Conservation (phyloP, 1,284 basidiomycete species). For the Pseudozyma hubeiensis region DNA sequence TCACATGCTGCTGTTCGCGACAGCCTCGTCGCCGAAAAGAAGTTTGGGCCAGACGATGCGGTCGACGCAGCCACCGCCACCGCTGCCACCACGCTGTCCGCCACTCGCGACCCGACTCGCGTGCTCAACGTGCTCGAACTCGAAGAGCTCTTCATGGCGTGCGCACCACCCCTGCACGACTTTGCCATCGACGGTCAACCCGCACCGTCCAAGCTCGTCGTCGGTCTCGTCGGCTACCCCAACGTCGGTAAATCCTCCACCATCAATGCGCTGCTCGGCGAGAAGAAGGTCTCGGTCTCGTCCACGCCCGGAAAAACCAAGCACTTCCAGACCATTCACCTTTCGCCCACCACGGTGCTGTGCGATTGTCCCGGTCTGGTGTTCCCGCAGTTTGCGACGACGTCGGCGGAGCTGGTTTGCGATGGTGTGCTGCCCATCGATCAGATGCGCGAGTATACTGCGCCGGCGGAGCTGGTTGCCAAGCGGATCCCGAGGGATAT, state of each 20-base stretch:
- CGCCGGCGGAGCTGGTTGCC: conserved; percentile 83
- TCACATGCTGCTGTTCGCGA: conserved; percentile 32
- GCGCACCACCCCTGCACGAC: conserved; percentile 81
- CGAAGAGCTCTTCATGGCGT: conserved; percentile 82
- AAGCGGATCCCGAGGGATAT: conserved; percentile 84
- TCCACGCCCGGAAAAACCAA: conserved; percentile 84
- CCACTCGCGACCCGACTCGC: conserved; percentile 76
- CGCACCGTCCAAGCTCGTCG: conserved; percentile 73
- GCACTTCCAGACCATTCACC: conserved; percentile 97
- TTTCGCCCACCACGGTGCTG: conserved; percentile 87
- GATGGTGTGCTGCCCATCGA: conserved; percentile 98
- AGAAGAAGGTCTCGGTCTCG: conserved; percentile 68
- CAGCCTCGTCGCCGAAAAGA: conserved; percentile 37
- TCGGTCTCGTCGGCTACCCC: conserved; percentile 78
- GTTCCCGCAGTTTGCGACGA: conserved; percentile 86
- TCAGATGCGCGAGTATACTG: conserved; percentile 94
- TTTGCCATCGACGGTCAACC: conserved; percentile 53
- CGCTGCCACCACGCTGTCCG: conserved; percentile 45
- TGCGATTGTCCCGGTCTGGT: conserved; percentile 99
- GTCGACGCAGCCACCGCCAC: conserved; percentile 67
- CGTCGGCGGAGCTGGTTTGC: conserved; percentile 88
- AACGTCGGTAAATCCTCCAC: conserved; percentile 69
- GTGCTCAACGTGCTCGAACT: conserved; percentile 89
- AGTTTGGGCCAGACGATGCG: conserved; percentile 28
- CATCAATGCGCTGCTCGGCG: conserved; percentile 67